phyloP scores from a whole-genome alignment of 164 flowering plant genomes.

The Akebia trifoliata region DNA sequence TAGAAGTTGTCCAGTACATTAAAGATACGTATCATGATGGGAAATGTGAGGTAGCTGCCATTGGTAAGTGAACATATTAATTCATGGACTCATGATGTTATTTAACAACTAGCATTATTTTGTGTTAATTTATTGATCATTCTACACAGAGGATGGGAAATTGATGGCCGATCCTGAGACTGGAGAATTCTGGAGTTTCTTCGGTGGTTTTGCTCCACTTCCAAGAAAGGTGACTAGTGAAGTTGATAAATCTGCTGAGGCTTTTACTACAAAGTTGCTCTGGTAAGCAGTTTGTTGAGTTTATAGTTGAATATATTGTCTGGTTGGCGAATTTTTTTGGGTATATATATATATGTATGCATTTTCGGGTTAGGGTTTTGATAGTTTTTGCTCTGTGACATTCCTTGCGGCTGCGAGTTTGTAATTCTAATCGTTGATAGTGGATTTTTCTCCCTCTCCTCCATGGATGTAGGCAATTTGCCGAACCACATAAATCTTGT shows the following conservation, averaged over 20 bases:
- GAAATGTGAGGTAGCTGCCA: constrained; percentile 89
- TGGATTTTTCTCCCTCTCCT: too few relatives aligned
- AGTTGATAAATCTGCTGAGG: constrained; percentile 42
- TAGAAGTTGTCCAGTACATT: constrained; percentile 94
- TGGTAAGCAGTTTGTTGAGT: constrained; percentile 35
- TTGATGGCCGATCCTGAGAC: constrained; percentile 98
- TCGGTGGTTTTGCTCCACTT: constrained; percentile 99
- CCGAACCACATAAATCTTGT: too few relatives aligned
- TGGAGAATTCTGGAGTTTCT: constrained; percentile 96
- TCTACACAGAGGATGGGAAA: constrained; percentile 80
- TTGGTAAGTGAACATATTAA: constrained; percentile 52
- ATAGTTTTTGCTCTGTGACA: too few relatives aligned
- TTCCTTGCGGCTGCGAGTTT: too few relatives aligned
- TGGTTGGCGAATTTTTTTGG: too few relatives aligned
- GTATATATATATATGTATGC: too few relatives aligned
- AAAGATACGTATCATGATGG: constrained; percentile 97
- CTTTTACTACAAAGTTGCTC: constrained; percentile 45
- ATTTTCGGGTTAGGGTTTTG: too few relatives aligned
- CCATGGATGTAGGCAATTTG: too few relatives aligned
- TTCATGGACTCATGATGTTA: constrained; percentile 6
- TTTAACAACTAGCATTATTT: constrained; percentile 3
- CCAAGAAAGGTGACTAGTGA: constrained; percentile 69
- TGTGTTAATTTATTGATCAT: constrained; percentile 8
- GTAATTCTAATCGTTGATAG: too few relatives aligned
- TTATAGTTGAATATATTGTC: background rate